Percentiles rank a stretch among this genome's conserved stretches.
Evolutionary conservation across 2,329 filamentous ascomycete genomes (phyloP).

Genomic region (Huntiella decipiens): DNA sequence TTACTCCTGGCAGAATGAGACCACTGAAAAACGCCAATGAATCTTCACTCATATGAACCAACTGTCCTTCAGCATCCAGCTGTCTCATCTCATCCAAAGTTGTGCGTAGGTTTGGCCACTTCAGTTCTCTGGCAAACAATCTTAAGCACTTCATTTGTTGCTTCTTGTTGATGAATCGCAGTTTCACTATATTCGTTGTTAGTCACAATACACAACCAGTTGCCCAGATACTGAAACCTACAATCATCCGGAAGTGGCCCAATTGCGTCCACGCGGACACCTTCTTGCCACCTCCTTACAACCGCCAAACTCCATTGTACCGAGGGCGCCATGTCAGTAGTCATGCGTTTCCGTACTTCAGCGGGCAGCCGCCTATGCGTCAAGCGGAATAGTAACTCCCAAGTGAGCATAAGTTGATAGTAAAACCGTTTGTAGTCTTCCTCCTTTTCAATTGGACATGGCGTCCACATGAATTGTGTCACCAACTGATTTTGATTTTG

Average conservation of each 20-base stretch:
- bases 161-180: conserved; percentile 45
- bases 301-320: conserved; percentile 56
- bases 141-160: conserved; percentile 50
- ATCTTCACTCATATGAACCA: conserved; percentile 46
- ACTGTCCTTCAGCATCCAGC: conserved; percentile 34
- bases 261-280: conserved; percentile 45
- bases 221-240: not conserved
- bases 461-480: conserved; percentile 52
- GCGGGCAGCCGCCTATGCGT: conserved; percentile 42
- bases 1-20: conserved; percentile 49
- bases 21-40: conserved; percentile 63
- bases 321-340: conserved; percentile 45
- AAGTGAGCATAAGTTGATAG: conserved; percentile 55
- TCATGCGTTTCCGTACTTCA: conserved; percentile 43
- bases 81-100: conserved; percentile 44
- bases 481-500: conserved; percentile 51
- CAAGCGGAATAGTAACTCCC: conserved; percentile 54
- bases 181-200: conserved; percentile 25
- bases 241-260: conserved; percentile 19
- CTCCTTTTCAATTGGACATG: conserved; percentile 30
- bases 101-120: conserved; percentile 55
- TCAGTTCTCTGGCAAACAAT: conserved; percentile 51
- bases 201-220: not conserved
- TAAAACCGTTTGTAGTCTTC: conserved; percentile 48
- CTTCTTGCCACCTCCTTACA: conserved; percentile 53